These are phyloP conservation scores for Diplogelasinospora grovesii DNA, from an alignment of 495 filamentous ascomycete species.

Conservation along the genomic window DNA sequence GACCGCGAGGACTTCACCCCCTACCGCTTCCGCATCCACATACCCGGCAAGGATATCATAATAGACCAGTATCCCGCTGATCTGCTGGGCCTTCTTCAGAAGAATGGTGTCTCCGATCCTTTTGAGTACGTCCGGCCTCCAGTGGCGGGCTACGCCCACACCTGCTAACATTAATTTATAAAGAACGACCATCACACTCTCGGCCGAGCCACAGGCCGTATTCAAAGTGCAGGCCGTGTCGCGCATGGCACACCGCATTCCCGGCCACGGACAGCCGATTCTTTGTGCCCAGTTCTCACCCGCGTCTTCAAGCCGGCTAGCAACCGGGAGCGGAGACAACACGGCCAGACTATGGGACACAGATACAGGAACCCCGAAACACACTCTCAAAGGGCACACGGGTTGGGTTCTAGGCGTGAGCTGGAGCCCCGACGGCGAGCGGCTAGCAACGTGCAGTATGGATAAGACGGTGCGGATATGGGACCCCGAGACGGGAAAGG, in stretches of 20 bases:
- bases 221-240: constrained; percentile 92
- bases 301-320: constrained; percentile 68
- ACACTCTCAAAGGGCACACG: constrained; percentile 87
- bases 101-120: constrained; percentile 43
- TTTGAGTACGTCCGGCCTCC: constrained; percentile 36
- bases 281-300: constrained; percentile 86
- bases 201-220: constrained; percentile 85
- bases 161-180: too few relatives aligned
- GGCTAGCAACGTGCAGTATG: constrained; percentile 88
- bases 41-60: constrained; percentile 51
- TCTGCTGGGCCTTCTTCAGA: constrained; percentile 38
- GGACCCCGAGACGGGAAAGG: constrained; percentile 77
- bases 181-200: constrained; percentile 55
- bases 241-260: constrained; percentile 79
- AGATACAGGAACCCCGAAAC: constrained; percentile 82
- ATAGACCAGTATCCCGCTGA: constrained; percentile 66
- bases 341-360: constrained; percentile 95
- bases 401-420: constrained; percentile 85
- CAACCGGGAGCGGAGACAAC: constrained; percentile 83
- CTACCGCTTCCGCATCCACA: constrained; percentile 76
- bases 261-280: constrained; percentile 89
- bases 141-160: too few relatives aligned
- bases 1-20: constrained; percentile 77
- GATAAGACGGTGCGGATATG: constrained; percentile 88
- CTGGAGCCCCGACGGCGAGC: constrained; percentile 76